Percentiles rank a stretch among this genome's conserved stretches.
phyloP scores from a whole-genome alignment of 1,284 basidiomycete genomes.

The Mycena citricolor region DNA sequence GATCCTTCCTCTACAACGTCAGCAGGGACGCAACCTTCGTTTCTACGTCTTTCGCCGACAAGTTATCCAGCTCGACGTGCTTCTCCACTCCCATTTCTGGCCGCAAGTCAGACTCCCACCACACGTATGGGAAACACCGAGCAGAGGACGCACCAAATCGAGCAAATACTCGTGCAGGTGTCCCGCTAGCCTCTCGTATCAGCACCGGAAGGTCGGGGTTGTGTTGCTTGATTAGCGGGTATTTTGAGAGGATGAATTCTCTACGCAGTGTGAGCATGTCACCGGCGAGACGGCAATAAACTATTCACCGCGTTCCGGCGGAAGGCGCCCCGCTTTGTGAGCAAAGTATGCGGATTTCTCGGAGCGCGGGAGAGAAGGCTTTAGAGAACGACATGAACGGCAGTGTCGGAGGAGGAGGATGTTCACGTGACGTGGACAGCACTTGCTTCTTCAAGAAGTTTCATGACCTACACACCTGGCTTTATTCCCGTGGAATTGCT shows the following conservation, averaged over 20 bases:
- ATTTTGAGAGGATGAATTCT: slow-evolving; percentile 81
- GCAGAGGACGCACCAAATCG: slow-evolving; percentile 75
- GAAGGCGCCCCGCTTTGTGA: slow-evolving; percentile 82
- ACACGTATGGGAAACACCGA: slow-evolving; percentile 1
- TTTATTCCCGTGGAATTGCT: neutral
- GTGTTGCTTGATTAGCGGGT: slow-evolving; percentile 81
- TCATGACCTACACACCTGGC: neutral
- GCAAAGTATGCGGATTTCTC: slow-evolving; percentile 85
- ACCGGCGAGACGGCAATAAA: neutral
- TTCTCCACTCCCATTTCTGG: slow-evolving; percentile 78
- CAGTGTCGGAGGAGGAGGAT: neutral
- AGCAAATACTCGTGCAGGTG: slow-evolving; percentile 86
- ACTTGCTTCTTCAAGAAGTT: neutral
- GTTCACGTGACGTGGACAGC: neutral
- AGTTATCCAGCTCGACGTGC: slow-evolving; percentile 78
- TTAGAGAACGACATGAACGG: slow-evolving; percentile 68
- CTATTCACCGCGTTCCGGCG: slow-evolving; percentile 75
- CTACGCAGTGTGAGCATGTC: slow-evolving; percentile 45
- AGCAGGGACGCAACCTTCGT: slow-evolving; percentile 66
- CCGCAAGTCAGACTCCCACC: neutral
- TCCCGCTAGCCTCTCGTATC: slow-evolving; percentile 87
- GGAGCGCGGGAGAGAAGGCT: slow-evolving; percentile 78
- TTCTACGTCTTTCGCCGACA: slow-evolving; percentile 71
- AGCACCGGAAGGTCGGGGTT: slow-evolving; percentile 90
- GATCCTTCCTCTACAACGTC: slow-evolving; percentile 8